A percentile compares a stretch with the other conserved stretches of the same genome.
These are phyloP conservation scores for Myxozyma lipomycoides DNA, from an alignment of 805 yeast genomes.

Conservation along the genomic window DNA sequence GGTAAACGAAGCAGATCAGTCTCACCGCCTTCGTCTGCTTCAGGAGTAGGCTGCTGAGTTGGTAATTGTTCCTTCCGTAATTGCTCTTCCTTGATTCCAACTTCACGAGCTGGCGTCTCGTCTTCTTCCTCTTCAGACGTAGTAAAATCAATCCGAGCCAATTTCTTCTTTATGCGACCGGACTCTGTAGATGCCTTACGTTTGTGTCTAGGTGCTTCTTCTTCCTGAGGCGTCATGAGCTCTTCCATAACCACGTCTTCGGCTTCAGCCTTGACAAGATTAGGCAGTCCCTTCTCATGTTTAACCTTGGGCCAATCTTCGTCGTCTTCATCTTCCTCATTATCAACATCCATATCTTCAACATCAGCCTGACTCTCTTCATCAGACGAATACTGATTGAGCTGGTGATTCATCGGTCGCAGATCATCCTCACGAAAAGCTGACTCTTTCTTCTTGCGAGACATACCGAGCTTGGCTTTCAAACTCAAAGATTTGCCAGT, in stretches of 20 bases:
- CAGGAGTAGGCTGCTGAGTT: conserved; percentile 18
- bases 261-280: too few species aligned
- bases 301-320: conserved; percentile 4
- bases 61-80: not conserved
- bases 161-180: not conserved
- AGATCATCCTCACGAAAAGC: conserved; percentile 3
- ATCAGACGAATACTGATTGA: conserved; percentile 31
- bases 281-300: not conserved
- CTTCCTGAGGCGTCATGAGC: not conserved
- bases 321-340: conserved; percentile 1
- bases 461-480: conserved; percentile 4
- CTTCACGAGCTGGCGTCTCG: too few species aligned
- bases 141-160: conserved; percentile 21
- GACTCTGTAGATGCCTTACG: too few species aligned
- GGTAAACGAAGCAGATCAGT: not conserved
- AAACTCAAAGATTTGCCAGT: not conserved
- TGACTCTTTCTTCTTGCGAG: conserved; percentile 13
- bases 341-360: conserved; percentile 10
- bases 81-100: not conserved
- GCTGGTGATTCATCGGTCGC: conserved; percentile 35
- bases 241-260: not conserved
- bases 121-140: conserved; percentile 31
- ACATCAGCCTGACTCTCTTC: conserved; percentile 21
- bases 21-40: conserved; percentile 13
- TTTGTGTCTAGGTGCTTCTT: too few species aligned